Evolutionary conservation across 1,284 basidiomycete species (phyloP), one percentile per base, ranked within the genome.

Genomic region (Polyporus tsugae): DNA sequence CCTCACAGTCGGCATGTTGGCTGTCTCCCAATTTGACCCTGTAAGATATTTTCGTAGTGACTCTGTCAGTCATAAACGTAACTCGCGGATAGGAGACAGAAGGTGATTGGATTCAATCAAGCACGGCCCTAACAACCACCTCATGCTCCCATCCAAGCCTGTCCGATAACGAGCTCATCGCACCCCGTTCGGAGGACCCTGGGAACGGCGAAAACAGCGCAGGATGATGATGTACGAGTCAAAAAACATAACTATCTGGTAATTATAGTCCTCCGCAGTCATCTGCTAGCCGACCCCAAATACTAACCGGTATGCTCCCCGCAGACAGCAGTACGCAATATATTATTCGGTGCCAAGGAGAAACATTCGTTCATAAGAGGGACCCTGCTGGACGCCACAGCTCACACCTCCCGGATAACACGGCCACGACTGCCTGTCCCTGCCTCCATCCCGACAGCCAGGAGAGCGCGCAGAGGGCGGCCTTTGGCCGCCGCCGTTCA

Each of bases 151-250:
- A 22, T 36, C 9, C 9, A 2, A 29, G 4, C 55, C 29, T 38
- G 17, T 36, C 55, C 55, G 55, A 58, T 58, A 38, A n/a, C 17
- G 35, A 22, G 35, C 6, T 17, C 55, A 38, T 58, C 35, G 38
- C 19, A n/a, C 7, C 55, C 38, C 9, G 33, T 7, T 58, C 36
- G n/a, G 36, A 19, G 6, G 19, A 38, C 35, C 55, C 52, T 57
- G 49, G 70, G 64, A 73, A 72, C 70, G 61, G 72, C 72, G 63
- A 67, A 73, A 73, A 73, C 62, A 65, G 62, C 70, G 64, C 69
- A 69, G 55, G 33, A 19, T 36, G 10, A 22, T 38, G 22, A 33
- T 25, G 22, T 55, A 39, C 53, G 25, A 39, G 42, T 9, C 60
- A 25, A 41, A 1, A 5, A 35, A 15, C 44, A 38, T 13, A 7